Evolutionary conservation across 73 alveolate genomes (phyloP), one percentile per base, ranked within the genome.

Genomic region (Blepharisma stoltei): DNA sequence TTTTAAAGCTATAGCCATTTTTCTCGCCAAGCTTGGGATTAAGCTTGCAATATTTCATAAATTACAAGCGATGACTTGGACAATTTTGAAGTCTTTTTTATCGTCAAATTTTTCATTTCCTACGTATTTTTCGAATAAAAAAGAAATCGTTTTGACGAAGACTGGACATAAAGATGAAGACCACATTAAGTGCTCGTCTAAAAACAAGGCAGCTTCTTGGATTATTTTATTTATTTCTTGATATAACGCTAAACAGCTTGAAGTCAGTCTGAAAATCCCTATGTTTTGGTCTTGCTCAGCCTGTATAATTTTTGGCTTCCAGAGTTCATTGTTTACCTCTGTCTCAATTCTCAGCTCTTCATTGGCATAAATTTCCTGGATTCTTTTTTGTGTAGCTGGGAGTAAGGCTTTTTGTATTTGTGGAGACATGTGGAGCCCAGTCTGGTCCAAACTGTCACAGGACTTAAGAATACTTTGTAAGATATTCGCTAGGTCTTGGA

Each of bases 31-130:
- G 38, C 18, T 38, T 9, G 73, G 73, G 49, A 60, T 60, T 11
- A 60, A 25, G 23, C 37, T 9, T 0, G 49, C 73, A 14, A 60
- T n/a, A 25, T 60, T 60, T 38, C 73, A 60, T 14, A 60, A 25
- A 60, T 60, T 60, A 14, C 73, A n/a, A n/a, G 23, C 73, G 4
- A 60, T 60, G 0, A 60, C 73, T 47, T 20, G 38, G 46, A 60
- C 73, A 18, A 60, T 60, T 60, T 60, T 60, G 46, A 38, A 25
- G 73, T 60, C 73, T 60, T 60, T 60, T 60, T 38, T 14, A 25
- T 60, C 73, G 23, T 60, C 73, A 60, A 60, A 60, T 25, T 60
- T 60, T 14, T 60, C 73, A 60, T n/a, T 14, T 20, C 18, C 73
- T 1, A 60, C 14, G 23, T 18, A 60, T 25, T 60, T 60, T 25